Base-by-base conservation (phyloP, 2,329 filamentous ascomycete species). In the Fusarium sp. region DNA sequence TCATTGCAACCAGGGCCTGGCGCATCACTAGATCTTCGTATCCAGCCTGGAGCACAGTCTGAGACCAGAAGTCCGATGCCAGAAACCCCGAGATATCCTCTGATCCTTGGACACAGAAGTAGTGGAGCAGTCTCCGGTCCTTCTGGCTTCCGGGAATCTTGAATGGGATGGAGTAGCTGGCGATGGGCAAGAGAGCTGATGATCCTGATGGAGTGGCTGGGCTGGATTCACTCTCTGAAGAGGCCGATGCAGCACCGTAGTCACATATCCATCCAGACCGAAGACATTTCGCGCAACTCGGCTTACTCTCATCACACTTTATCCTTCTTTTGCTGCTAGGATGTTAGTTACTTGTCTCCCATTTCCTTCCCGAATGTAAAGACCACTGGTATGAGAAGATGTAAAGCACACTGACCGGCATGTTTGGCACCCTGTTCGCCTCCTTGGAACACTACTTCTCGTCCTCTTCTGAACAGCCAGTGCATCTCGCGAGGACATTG, bases 1-100 rank as follows among this genome's bases (percentile, higher is more conserved):
- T 68, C 66, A 68, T 63, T 2, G 66, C 66, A 36, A 68, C 48
- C 9, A 68, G 42, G 5, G 66, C 64, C 8, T 68, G 64, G 5
- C 66, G 64, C 8, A 68, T 28, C 15, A 48, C 28, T 7, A 50
- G 22, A 6, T 68, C 66, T 50, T 68, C 32, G 3, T 68, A 64
- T 3, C 66, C 67, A 12, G 60, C 66, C 26, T 26, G 47, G 0
- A 68, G 64, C 5, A 68, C 64, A 10, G 51, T 34, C 6, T 55
- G 32, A 8, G 66, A 68, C 66, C 66, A 68, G 11, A 68, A 68
- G 2, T 55, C 56, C 2, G 64, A 68, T 11, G 30, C 24, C 5
- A 68, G 11, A 54, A 68, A 68, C 2, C 66, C 66, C 6, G 66
- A 62, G 2, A 68, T 68, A 17, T 68, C 66, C 6, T 28, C 28